These are phyloP conservation scores for Capsicum rhomboideum DNA, from an alignment of 257 asterid species.

Conservation along the genomic window DNA sequence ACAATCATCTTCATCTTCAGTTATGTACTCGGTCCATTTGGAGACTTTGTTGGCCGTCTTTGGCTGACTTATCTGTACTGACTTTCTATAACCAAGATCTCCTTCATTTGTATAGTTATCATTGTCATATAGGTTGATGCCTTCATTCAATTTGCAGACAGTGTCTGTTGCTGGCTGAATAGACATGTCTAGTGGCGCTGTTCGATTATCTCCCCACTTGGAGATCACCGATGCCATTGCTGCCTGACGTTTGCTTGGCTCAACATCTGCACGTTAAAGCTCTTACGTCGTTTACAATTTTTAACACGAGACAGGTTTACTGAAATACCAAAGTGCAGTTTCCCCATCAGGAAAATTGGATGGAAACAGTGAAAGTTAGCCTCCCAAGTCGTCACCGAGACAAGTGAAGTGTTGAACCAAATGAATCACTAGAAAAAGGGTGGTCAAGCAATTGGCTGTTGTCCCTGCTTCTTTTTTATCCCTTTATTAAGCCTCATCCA, in stretches of 20 bases:
- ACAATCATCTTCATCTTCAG: slow-evolving; percentile 15
- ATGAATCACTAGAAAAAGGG: neutral
- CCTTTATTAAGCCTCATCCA: neutral
- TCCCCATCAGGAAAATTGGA: neutral
- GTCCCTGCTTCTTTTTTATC: neutral
- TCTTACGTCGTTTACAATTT: slow-evolving; percentile 10
- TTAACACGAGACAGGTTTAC: neutral
- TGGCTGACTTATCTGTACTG: neutral
- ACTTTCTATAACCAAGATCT: neutral
- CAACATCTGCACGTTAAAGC: slow-evolving; percentile 1
- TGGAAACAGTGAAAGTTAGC: neutral
- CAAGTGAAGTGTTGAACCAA: neutral
- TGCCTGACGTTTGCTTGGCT: slow-evolving; percentile 9
- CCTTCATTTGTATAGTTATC: neutral
- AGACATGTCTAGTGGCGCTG: neutral
- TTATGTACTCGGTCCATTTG: slow-evolving; percentile 67
- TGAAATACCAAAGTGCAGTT: neutral
- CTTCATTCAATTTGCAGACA: neutral
- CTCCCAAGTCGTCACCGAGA: slow-evolving; percentile 11
- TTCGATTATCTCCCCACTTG: slow-evolving; percentile 6
- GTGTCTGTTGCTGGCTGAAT: neutral
- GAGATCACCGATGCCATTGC: slow-evolving; percentile 8
- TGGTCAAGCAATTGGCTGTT: neutral
- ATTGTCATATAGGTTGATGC: neutral
- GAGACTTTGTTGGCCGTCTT: slow-evolving; percentile 23